phyloP scores from a whole-genome alignment of 2,329 filamentous ascomycete species.

The Sclerotinia spermophila region DNA sequence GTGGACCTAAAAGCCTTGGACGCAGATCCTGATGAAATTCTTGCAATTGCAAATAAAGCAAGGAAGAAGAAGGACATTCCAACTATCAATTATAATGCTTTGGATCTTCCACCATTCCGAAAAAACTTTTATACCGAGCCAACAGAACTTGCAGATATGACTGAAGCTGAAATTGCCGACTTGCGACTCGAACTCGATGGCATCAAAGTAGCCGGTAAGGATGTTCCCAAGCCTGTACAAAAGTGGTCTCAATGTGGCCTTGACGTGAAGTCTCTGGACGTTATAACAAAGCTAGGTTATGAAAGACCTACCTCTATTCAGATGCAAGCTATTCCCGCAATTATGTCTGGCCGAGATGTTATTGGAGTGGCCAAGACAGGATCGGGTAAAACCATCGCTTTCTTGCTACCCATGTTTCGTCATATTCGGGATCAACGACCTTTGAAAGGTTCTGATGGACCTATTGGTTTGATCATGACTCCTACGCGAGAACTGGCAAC shows the following conservation, averaged over 20 bases:
- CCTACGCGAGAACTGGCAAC: conserved; percentile 90
- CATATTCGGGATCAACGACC: conserved; percentile 93
- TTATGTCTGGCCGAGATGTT: conserved; percentile 94
- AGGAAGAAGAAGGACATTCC: conserved; percentile 96
- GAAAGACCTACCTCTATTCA: conserved; percentile 92
- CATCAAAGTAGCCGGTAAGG: conserved; percentile 86
- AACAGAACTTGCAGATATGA: conserved; percentile 75
- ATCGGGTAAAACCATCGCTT: conserved; percentile 95
- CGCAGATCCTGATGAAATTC: conserved; percentile 59
- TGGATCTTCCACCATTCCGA: conserved; percentile 79
- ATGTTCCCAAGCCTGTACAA: conserved; percentile 88
- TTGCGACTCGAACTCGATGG: conserved; percentile 86
- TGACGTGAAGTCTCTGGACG: conserved; percentile 79
- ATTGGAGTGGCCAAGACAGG: conserved; percentile 97
- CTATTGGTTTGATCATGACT: conserved; percentile 84
- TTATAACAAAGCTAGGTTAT: conserved; percentile 77
- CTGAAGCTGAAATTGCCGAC: conserved; percentile 76
- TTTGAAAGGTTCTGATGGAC: conserved; percentile 79
- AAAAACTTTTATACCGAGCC: conserved; percentile 97
- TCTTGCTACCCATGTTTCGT: conserved; percentile 92
- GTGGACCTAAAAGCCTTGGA: conserved; percentile 60
- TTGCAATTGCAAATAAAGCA: conserved; percentile 55
- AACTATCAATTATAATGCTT: conserved; percentile 77
- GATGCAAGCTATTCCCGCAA: conserved; percentile 86
- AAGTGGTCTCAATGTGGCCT: conserved; percentile 97